A percentile compares a stretch with the other conserved stretches of the same genome.
These are phyloP conservation scores for Lathyrus oleraceus DNA, from an alignment of 306 rosid genomes.

Conservation along the genomic window DNA sequence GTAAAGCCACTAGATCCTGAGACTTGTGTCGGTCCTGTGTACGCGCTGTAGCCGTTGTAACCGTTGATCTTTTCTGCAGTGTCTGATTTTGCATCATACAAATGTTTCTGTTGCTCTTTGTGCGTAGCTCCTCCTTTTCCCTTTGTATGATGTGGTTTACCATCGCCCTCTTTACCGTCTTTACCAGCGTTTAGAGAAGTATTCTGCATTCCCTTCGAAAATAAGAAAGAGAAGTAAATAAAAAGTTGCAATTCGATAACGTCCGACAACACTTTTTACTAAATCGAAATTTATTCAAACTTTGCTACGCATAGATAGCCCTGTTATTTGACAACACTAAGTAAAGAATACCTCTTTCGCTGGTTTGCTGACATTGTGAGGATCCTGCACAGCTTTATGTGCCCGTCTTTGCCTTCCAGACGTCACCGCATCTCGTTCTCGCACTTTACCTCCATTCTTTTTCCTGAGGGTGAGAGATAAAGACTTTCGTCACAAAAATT, in stretches of 20 bases:
- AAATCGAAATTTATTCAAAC: background rate
- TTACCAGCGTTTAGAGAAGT: conserved; percentile 38
- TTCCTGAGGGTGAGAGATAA: conserved; percentile 56
- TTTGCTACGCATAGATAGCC: background rate
- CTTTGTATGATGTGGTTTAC: conserved; percentile 35
- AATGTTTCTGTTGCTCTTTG: conserved; percentile 45
- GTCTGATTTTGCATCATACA: conserved; percentile 59
- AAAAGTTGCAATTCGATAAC: background rate
- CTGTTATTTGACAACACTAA: background rate
- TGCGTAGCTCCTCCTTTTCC: conserved; percentile 46
- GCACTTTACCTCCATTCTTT: conserved; percentile 50
- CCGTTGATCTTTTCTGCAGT: conserved; percentile 37
- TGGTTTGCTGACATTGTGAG: conserved; percentile 37
- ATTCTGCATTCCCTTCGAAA: conserved; percentile 57
- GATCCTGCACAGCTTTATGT: conserved; percentile 56
- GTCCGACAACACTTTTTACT: background rate
- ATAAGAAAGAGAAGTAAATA: conserved; percentile 23
- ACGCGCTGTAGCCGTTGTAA: conserved; percentile 43
- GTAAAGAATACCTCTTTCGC: conserved; percentile 63
- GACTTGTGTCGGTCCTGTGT: conserved; percentile 52
- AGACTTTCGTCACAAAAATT: conserved; percentile 22
- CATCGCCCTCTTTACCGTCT: conserved; percentile 40
- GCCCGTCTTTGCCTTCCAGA: conserved; percentile 59
- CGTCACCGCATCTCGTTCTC: conserved; percentile 59
- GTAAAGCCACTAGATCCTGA: conserved; percentile 76